A percentile compares a stretch with the other conserved stretches of the same genome.
Conservation (phyloP, 768 basidiomycete genomes). For the Auricularia cornea region DNA sequence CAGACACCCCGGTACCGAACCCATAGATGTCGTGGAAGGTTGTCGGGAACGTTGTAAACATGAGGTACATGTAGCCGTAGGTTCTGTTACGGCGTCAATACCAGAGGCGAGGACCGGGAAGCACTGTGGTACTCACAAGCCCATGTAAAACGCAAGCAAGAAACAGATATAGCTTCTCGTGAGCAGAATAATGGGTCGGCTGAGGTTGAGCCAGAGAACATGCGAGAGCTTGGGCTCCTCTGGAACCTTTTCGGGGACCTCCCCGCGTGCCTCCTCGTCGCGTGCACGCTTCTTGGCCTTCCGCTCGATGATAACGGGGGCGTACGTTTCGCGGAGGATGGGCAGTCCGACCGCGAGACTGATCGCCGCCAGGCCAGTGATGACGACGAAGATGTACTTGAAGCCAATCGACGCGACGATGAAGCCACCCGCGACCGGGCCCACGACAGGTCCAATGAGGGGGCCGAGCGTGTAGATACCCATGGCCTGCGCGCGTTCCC, state of each 20-base stretch:
- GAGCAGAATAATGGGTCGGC: conserved; percentile 11
- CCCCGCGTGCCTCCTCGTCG: conserved; percentile 4
- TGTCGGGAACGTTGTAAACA: conserved; percentile 29
- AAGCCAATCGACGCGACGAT: conserved; percentile 8
- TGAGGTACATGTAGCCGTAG: conserved; percentile 16
- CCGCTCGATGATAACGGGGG: conserved; percentile 11
- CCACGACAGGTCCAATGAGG: conserved; percentile 12
- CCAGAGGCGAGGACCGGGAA: no score
- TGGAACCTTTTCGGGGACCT: conserved; percentile 1
- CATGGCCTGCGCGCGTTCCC: conserved; percentile 13
- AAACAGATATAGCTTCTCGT: conserved; percentile 14
- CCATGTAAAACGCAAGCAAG: conserved; percentile 11
- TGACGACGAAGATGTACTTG: conserved; percentile 12
- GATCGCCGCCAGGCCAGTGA: conserved; percentile 12
- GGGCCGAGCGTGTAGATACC: conserved; percentile 14
- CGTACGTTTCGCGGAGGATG: conserved; percentile 19
- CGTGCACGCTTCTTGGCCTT: conserved; percentile 8
- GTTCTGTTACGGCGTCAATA: neutral
- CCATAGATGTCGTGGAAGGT: conserved; percentile 28
- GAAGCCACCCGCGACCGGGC: conserved; percentile 10
- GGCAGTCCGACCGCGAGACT: conserved; percentile 9
- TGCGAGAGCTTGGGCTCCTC: conserved; percentile 6
- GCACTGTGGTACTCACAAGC: neutral
- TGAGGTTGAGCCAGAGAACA: conserved; percentile 10
- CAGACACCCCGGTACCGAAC: conserved; percentile 29